phyloP scores from a whole-genome alignment of 805 yeast genomes.

The Candida berthetii region DNA sequence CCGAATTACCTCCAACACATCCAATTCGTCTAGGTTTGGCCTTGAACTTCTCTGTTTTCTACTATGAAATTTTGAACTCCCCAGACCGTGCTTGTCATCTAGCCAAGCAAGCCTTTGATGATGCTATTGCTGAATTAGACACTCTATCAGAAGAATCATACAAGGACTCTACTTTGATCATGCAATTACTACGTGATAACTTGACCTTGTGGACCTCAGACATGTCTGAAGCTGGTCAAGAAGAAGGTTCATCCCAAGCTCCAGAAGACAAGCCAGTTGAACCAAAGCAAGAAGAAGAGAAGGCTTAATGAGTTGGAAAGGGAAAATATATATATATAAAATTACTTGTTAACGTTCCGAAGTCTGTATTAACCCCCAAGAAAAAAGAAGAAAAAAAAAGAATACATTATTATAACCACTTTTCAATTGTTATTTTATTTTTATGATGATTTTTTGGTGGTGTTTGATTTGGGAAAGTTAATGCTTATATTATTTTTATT shows the following conservation, averaged over 20 bases:
- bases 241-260: conserved; percentile 35
- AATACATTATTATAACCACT: no score
- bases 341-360: no score
- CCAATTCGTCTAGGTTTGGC: conserved; percentile 98
- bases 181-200: conserved; percentile 98
- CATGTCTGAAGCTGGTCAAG: conserved; percentile 76
- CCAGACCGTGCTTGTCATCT: conserved; percentile 99
- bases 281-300: conserved; percentile 25
- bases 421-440: not conserved
- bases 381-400: no score
- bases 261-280: conserved; percentile 26
- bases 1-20: conserved; percentile 97
- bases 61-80: conserved; percentile 95
- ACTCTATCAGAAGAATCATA: conserved; percentile 96
- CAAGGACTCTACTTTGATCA: conserved; percentile 96
- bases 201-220: conserved; percentile 97
- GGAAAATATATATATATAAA: not conserved
- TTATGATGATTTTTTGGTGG: no score
- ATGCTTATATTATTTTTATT: no score
- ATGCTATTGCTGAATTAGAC: conserved; percentile 98
- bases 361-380: no score
- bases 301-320: conserved; percentile 6
- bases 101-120: conserved; percentile 98
- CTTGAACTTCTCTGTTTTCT: conserved; percentile 94
- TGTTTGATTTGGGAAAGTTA: no score